Conservation (phyloP, 768 basidiomycete genomes). For the Lentinus tigrinus region DNA sequence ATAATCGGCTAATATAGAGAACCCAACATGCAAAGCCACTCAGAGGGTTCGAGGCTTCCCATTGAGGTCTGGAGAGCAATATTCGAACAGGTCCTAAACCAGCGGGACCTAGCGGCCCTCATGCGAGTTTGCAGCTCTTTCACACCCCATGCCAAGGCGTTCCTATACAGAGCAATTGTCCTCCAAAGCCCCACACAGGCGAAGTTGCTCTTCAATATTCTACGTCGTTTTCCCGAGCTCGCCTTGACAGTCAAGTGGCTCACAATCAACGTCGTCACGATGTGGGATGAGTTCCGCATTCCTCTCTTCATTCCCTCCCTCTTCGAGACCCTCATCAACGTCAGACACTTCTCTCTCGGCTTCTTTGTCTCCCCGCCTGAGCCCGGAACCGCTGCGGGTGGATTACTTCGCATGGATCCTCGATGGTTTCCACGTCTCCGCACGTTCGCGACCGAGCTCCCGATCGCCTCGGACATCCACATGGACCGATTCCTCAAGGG, state of each 20-base stretch:
- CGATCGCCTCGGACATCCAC: not conserved
- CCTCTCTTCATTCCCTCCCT: not conserved
- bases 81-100: not conserved
- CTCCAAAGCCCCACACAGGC: not conserved
- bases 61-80: not conserved
- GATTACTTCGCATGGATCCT: not conserved
- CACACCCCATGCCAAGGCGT: not conserved
- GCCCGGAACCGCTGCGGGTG: not conserved
- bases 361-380: not conserved
- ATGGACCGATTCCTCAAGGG: not conserved
- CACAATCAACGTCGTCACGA: not conserved
- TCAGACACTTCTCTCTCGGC: not conserved
- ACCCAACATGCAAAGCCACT: no score
- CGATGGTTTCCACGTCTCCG: not conserved
- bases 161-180: not conserved
- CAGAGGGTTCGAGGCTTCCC: not conserved
- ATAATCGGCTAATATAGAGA: no score
- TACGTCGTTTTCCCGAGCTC: not conserved
- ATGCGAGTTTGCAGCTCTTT: not conserved
- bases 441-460: not conserved
- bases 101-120: not conserved
- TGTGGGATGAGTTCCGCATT: not conserved
- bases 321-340: not conserved
- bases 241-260: not conserved
- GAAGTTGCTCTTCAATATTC: not conserved